A percentile compares a stretch with the other conserved stretches of the same genome.
These are phyloP conservation scores for Draba incana DNA, from an alignment of 345 rosid genomes.

Conservation along the genomic window DNA sequence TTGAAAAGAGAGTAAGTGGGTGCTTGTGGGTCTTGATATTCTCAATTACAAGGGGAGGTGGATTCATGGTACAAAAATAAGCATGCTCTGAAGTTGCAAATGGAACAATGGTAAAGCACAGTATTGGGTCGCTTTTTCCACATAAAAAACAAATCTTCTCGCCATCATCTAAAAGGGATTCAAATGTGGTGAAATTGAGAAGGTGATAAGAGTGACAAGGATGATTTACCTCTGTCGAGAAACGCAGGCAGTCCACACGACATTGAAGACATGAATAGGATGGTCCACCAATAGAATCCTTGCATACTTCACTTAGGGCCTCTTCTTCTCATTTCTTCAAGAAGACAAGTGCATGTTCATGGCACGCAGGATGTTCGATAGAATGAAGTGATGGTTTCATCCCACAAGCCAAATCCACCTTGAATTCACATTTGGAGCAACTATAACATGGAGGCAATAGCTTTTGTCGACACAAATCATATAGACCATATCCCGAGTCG, in stretches of 20 bases:
- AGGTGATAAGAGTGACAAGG: slow-evolving; percentile 16
- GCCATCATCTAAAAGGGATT: neutral
- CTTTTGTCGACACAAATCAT: neutral
- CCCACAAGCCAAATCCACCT: slow-evolving; percentile 12
- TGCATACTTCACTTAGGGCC: neutral
- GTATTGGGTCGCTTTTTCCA: neutral
- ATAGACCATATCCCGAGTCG: neutral
- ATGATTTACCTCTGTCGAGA: neutral
- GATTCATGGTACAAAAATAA: neutral
- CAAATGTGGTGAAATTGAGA: neutral
- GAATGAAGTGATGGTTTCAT: neutral
- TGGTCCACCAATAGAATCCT: neutral
- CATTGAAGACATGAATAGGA: slow-evolving; percentile 18
- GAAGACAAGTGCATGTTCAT: slow-evolving; percentile 25
- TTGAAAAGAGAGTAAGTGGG: neutral
- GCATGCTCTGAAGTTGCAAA: neutral
- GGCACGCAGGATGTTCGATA: neutral
- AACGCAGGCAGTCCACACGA: neutral
- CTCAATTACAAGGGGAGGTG: slow-evolving; percentile 5
- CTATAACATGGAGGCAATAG: neutral
- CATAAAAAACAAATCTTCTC: neutral
- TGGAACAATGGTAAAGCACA: neutral
- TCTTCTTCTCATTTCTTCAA: neutral
- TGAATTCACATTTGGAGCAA: neutral
- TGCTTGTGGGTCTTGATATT: neutral